Evolutionary conservation across 2,329 filamentous ascomycete species (phyloP), one percentile per base, ranked within the genome.

Genomic region (Ophiostoma australiae): DNA sequence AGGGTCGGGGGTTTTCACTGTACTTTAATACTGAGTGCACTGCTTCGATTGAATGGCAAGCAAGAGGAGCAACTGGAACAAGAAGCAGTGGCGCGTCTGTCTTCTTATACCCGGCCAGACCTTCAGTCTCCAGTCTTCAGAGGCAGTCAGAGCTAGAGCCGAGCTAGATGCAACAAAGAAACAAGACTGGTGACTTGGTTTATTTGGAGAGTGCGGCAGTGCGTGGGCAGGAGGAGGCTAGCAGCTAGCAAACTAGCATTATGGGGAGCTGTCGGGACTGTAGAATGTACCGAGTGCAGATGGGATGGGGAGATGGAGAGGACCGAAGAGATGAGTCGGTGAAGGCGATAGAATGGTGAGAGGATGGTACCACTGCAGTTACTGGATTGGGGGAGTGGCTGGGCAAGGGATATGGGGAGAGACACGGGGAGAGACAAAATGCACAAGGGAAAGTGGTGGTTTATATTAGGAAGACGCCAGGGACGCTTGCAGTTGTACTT

Each of bases 101-200:
- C 52, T 11, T 58, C 52, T 58, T 58, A n/a, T 48, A 48, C 17
- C 44, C 37, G 37, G 6, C 17, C 44, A n/a, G n/a, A 7, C 13
- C 13, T 41, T 52, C 17, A 52, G 44, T 33, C 55, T 33, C 15
- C 2, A 23, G 8, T 61, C 55, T 33, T 31, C 7, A 58, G n/a
- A 27, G 3, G 27, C 23, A 15, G 55, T 61, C 13, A 33, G 55
- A 61, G 15, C 58, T 33, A 33, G 58, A 17, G 27, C 35, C 58
- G 11, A 63, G 58, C 58, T 63, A 63, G 58, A 33, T 10, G 58
- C 58, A 63, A 63, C 58, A 63, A 63, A 63, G 58, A 63, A 63
- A 63, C 23, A 27, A 17, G 58, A 33, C 58, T 63, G 58, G 58
- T 63, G 58, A 63, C 58, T 63, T 27, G 20, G 6, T 63, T 63